Base-by-base conservation (phyloP, 345 rosid species). In the Pistacia vera region DNA sequence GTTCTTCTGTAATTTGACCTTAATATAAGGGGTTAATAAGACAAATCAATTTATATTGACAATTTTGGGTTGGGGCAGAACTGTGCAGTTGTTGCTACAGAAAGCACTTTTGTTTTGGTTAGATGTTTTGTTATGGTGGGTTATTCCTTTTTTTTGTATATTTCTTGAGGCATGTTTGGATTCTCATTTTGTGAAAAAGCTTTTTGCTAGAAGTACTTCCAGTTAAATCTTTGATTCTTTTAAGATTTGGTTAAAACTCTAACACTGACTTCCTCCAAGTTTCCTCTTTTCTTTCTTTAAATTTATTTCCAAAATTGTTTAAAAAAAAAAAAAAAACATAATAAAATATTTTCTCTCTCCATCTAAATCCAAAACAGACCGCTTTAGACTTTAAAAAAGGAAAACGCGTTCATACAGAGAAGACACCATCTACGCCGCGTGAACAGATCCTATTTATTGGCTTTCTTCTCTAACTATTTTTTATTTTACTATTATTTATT, bases 391-490 rank as follows among this genome's bases (percentile, higher is more conserved):
- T 51, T 51, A 6, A 13, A 51, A 16, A 61, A 51, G 20, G 12
- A 60, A 72, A 58, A 35, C 73, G 81, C 81, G 77, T 66, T 36
- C 57, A 49, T 10, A 75, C 65, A 63, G 65, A 13, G 36, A 30
- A 67, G 74, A 78, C 78, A 73, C 55, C 51, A 79, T 81, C 61
- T 63, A 62, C 71, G 71, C 83, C 75, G 81, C 83, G 81, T 84
- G 74, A 71, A 54, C 67, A 79, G 87, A 81, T 81, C 81, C 77
- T 73, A 36, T 38, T 74, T 84, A 33, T 20, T 18, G 13, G 65
- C 22, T 8, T 4, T 4, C 3, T 61, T 38, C 10, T 57, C 8
- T 57, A 4, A 25, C 17, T 78, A 20, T 49, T 25, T 20, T 67
- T 57, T 54, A 54, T 54, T 54, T 14, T 2, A 14, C 13, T 12